Base-by-base conservation (phyloP, 2,329 filamentous ascomycete species). In the Hymenoscyphus fructigenus region DNA sequence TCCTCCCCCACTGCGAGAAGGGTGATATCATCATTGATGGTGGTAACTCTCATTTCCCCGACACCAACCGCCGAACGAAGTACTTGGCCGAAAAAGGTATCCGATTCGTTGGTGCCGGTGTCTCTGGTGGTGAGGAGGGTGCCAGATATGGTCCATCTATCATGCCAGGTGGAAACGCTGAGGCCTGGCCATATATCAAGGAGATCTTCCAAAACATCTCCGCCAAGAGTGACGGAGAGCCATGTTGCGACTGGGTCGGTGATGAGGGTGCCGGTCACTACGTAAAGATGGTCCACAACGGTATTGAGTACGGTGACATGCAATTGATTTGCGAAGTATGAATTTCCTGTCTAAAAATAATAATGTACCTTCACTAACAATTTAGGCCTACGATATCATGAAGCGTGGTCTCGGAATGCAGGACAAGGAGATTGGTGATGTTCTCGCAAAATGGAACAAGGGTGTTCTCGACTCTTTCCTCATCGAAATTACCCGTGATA, bases 241-340 rank as follows among this genome's bases (percentile, higher is more conserved):
- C 95, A 72, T 99, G 95, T 89, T 99, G 95, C 79, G 95, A 99
- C 83, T 99, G 95, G 95, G 95, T 99, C 76, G 95, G 95, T 84
- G 95, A 98, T 83, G 93, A 98, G 82, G 95, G 95, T 88, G 92
- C 95, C 83, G 95, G 95, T 75, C 95, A 99, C 89, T 99, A 97
- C 86, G 94, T 99, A 85, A 99, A 99, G 91, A 99, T 99, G 95
- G 95, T 99, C 70, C 95, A 99, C 90, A 99, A 99, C 84, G 95
- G 95, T 87, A 99, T 99, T 76, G 95, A 99, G 85, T 99, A 99
- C 80, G 95, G 95, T 88, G 95, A 99, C 84, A 99, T 99, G 95
- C 95, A 99, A 86, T 87, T 99, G 77, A 99, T 99, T 80, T 96
- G 91, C 82, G 95, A 99, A 89, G 94, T 97, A 83, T 75, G 87